Percentiles rank a stretch among this genome's conserved stretches.
Evolutionary conservation across 768 basidiomycete genomes (phyloP).

Genomic region (Leccinum aurantiacum): DNA sequence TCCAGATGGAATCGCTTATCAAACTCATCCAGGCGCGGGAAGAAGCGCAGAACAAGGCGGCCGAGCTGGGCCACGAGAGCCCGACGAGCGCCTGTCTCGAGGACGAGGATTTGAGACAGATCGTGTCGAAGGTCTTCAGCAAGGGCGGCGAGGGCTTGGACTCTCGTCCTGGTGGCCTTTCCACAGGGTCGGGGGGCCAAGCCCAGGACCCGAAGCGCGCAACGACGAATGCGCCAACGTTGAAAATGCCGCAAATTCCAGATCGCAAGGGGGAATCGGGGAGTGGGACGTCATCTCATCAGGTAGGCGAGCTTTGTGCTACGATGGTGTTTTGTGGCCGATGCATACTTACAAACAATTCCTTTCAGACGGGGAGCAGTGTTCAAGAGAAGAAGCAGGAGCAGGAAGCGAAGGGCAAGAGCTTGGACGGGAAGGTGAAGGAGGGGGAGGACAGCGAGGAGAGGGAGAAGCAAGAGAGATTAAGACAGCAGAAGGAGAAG

Average conservation of each 20-base stretch:
- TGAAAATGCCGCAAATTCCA: conserved; percentile 15
- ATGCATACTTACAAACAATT: conserved; percentile 3
- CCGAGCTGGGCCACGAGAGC: conserved; percentile 26
- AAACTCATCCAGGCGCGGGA: conserved; percentile 58
- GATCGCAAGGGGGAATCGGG: background rate
- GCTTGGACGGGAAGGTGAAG: background rate
- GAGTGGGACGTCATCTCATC: background rate
- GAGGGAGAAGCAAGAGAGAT: no score
- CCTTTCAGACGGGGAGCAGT: background rate
- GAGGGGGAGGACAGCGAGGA: background rate
- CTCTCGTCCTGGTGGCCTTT: conserved; percentile 7
- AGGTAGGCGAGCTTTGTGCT: conserved; percentile 6
- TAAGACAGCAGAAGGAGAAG: no score
- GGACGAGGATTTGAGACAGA: conserved; percentile 30
- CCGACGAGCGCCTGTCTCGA: conserved; percentile 36
- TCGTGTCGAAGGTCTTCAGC: conserved; percentile 36
- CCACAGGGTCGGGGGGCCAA: conserved; percentile 24
- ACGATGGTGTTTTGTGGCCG: background rate
- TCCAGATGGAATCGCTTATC: conserved; percentile 57
- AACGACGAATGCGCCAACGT: background rate
- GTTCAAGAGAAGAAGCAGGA: background rate
- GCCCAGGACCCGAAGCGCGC: conserved; percentile 6
- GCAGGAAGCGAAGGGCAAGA: background rate
- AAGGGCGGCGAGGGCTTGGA: conserved; percentile 20
- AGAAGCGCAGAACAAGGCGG: conserved; percentile 38